Percentiles rank a stretch among this genome's conserved stretches.
Evolutionary conservation across 495 filamentous ascomycete genomes (phyloP).

Genomic region (Lasiosphaeria hispida): DNA sequence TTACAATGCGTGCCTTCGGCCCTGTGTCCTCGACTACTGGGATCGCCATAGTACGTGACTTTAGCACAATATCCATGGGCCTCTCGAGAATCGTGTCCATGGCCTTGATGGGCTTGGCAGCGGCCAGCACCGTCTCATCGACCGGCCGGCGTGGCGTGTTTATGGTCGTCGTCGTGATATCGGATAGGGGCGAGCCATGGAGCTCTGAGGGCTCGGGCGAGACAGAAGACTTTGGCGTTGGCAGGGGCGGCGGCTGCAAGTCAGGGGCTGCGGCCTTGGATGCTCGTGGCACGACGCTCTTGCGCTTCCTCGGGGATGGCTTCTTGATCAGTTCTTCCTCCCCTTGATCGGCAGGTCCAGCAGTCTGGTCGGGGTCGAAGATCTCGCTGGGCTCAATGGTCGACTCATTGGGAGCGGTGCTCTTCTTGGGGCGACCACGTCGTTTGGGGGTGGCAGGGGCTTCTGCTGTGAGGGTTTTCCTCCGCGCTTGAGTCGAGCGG

Average conservation of each 20-base stretch:
- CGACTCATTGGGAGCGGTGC: slow-evolving; percentile 18
- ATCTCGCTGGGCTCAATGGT: slow-evolving; percentile 59
- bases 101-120: slow-evolving; percentile 65
- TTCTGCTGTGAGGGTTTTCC: slow-evolving; percentile 51
- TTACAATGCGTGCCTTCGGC: slow-evolving; percentile 82
- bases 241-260: slow-evolving; percentile 43
- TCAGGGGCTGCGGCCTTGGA: slow-evolving; percentile 48
- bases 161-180: slow-evolving; percentile 70
- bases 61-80: slow-evolving; percentile 92
- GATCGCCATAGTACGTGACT: slow-evolving; percentile 70
- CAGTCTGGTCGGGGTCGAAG: slow-evolving; percentile 56
- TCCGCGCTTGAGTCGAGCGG: slow-evolving; percentile 48
- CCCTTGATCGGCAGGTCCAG: slow-evolving; percentile 41
- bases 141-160: slow-evolving; percentile 43
- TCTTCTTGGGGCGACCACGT: slow-evolving; percentile 38
- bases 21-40: slow-evolving; percentile 66
- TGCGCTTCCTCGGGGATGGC: slow-evolving; percentile 63
- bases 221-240: slow-evolving; percentile 40
- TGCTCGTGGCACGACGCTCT: slow-evolving; percentile 59
- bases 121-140: slow-evolving; percentile 41
- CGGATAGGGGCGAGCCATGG: slow-evolving; percentile 65
- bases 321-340: slow-evolving; percentile 53
- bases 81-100: slow-evolving; percentile 75
- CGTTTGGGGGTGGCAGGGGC: slow-evolving; percentile 25
- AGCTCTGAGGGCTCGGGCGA: slow-evolving; percentile 45